Percentiles rank a stretch among this genome's conserved stretches.
These are phyloP conservation scores for Patellifolia procumbens DNA, from an alignment of 179 eudicot genomes.

Conservation along the genomic window DNA sequence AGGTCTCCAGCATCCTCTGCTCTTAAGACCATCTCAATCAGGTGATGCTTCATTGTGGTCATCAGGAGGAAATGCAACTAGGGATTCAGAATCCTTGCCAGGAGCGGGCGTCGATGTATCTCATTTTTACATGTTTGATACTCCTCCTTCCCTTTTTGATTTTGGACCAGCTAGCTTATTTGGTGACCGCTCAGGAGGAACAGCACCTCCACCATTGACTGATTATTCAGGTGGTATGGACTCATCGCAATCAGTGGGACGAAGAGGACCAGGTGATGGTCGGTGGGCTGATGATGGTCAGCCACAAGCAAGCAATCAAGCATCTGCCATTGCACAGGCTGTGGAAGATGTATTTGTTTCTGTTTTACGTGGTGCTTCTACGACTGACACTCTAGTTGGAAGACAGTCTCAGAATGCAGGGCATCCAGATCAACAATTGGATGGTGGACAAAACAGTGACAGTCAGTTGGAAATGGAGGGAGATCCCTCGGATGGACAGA, in stretches of 20 bases:
- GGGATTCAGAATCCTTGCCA: constrained; percentile 67
- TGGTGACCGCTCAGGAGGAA: constrained; percentile 70
- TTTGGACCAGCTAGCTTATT: constrained; percentile 62
- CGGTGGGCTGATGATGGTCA: constrained; percentile 99
- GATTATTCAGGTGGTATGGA: constrained; percentile 91
- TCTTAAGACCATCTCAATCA: constrained; percentile 68
- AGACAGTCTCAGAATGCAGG: constrained; percentile 46
- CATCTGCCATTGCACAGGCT: constrained; percentile 82
- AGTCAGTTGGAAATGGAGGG: constrained; percentile 38
- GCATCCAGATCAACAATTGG: constrained; percentile 42
- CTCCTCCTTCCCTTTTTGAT: constrained; percentile 80
- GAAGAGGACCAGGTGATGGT: constrained; percentile 97
- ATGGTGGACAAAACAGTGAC: constrained; percentile 33
- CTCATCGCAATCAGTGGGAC: constrained; percentile 65
- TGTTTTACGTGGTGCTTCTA: constrained; percentile 51
- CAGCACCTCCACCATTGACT: constrained; percentile 68
- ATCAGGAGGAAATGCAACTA: constrained; percentile 58
- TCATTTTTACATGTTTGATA: constrained; percentile 89
- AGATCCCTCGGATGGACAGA: constrained; percentile 40
- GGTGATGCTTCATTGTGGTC: constrained; percentile 72
- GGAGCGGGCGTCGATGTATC: constrained; percentile 66
- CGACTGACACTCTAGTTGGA: constrained; percentile 42
- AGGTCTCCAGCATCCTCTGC: constrained; percentile 89
- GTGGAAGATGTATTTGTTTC: constrained; percentile 83
- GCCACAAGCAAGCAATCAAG: constrained; percentile 91